Percentiles rank a stretch among this genome's conserved stretches.
phyloP scores from a whole-genome alignment of 2,329 filamentous ascomycete genomes.

The Coniochaeta sp. region DNA sequence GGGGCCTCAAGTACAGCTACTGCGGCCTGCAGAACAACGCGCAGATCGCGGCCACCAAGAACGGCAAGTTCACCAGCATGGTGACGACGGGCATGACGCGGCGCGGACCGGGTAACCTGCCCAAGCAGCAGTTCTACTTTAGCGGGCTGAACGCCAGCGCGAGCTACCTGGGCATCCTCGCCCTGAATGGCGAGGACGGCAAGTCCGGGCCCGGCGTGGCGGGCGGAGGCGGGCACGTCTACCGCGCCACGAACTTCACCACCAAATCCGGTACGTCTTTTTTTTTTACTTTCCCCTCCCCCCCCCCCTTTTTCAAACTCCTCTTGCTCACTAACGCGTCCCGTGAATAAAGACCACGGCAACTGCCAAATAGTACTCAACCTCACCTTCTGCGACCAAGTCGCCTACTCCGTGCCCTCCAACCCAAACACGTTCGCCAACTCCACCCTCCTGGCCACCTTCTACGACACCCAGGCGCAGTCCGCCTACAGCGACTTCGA shows the following conservation, averaged over 20 bases:
- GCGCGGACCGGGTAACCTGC: constrained; percentile 56
- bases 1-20: constrained; percentile 70
- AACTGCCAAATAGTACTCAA: constrained; percentile 85
- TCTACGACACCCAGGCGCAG: constrained; percentile 73
- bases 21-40: constrained; percentile 69
- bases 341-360: constrained; percentile 43
- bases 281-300: neutral
- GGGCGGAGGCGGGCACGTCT: constrained; percentile 72
- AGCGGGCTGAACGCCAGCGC: constrained; percentile 65
- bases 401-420: constrained; percentile 85
- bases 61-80: constrained; percentile 37
- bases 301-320: neutral
- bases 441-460: constrained; percentile 51
- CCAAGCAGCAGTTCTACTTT: constrained; percentile 85
- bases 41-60: constrained; percentile 51
- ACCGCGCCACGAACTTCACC: constrained; percentile 61
- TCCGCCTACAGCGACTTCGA: constrained; percentile 69
- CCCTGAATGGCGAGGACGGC: constrained; percentile 47
- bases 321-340: constrained; percentile 4
- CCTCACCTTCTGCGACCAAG: constrained; percentile 80
- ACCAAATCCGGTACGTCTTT: constrained; percentile 68
- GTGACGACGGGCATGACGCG: constrained; percentile 61
- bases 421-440: constrained; percentile 60
- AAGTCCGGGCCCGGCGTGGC: constrained; percentile 36
- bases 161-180: constrained; percentile 66